Percentiles rank a stretch among this genome's conserved stretches.
Evolutionary conservation across 2,329 filamentous ascomycete genomes (phyloP).

Genomic region (Setomelanomma holmii): DNA sequence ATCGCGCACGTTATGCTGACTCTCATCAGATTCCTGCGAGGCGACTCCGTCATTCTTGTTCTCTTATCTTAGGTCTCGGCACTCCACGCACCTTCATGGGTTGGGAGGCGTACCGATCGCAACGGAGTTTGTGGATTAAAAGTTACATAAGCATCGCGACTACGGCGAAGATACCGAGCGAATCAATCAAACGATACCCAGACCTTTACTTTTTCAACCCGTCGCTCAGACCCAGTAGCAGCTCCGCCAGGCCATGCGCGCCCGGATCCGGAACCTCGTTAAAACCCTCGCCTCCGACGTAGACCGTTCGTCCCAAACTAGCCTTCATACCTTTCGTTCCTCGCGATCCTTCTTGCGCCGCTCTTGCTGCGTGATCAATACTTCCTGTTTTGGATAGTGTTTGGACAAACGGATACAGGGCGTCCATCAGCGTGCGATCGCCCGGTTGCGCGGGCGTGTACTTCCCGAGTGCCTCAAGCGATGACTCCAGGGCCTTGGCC

Average conservation of each 20-base stretch:
- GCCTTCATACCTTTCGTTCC: constrained; percentile 92
- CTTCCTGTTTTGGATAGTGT: constrained; percentile 70
- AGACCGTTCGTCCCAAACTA: constrained; percentile 82
- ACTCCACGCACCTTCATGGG: constrained; percentile 5
- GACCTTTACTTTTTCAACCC: constrained; percentile 48
- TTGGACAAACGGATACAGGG: constrained; percentile 85
- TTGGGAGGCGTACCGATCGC: constrained; percentile 3
- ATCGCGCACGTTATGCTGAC: constrained; percentile 17
- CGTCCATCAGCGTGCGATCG: constrained; percentile 90
- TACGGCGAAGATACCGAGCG: constrained; percentile 29
- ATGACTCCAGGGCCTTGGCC: constrained; percentile 73
- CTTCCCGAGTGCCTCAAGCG: constrained; percentile 68
- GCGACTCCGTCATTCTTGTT: constrained; percentile 87
- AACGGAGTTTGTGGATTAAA: constrained; percentile 40
- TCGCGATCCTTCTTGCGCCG: constrained; percentile 77
- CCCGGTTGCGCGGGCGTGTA: constrained; percentile 92
- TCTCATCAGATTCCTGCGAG: constrained; percentile 74
- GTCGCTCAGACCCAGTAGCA: constrained; percentile 79
- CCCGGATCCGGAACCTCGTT: constrained; percentile 77
- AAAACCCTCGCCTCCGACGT: constrained; percentile 76
- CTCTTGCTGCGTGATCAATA: constrained; percentile 75
- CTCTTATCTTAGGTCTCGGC: constrained; percentile 69
- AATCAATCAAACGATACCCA: constrained; percentile 41
- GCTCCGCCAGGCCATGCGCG: constrained; percentile 79
- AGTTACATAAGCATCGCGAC: constrained; percentile 42